Evolutionary conservation across 768 basidiomycete species (phyloP), one percentile per base, ranked within the genome.

Genomic region (Russula lepida): DNA sequence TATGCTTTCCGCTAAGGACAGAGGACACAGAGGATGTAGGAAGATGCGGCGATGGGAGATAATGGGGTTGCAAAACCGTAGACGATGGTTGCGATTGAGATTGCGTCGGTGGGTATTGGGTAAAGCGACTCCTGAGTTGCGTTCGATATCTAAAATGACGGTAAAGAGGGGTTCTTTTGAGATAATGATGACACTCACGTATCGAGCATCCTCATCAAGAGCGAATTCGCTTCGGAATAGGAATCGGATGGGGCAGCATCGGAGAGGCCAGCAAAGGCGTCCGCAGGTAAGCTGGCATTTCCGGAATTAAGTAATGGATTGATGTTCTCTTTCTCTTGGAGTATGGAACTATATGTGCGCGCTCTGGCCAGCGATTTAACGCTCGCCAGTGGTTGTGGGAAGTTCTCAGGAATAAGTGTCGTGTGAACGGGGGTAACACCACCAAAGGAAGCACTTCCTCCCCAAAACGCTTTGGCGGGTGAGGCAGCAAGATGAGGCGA

Each of bases 41-140:
- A 54, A 35, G 60, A 56, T 43, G 69, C 35, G 12, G 59, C 43
- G 54, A 43, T 19, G 74, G 65, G 65, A 76, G 79, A 67, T 74
- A 71, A 59, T 74, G 69, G 0, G 78, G 76, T 15, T 72, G 73
- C 32, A 70, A 48, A 51, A 68, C 70, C 28, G 71, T 67, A n/a
- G 65, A 33, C 27, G 59, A 30, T 25, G 58, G 58, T 25, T 60
- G 64, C 17, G 27, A 37, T 12, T 60, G 64, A 7, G 92, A 90
- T 37, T 46, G 56, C 8, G 84, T 78, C 0, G 57, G 50, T 56
- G 49, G 55, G 54, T 92, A 90, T 37, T 84, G 79, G 0, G 89
- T 91, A 83, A 95, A 88, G 75, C 87, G 83, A 46, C 85, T 82
- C 94, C 92, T 95, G 0, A 95, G 78, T 64, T 95, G 93, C 88